Evolutionary conservation across 1,139 yeast genomes (phyloP).

Genomic region (Yamadazyma jaroonii): DNA sequence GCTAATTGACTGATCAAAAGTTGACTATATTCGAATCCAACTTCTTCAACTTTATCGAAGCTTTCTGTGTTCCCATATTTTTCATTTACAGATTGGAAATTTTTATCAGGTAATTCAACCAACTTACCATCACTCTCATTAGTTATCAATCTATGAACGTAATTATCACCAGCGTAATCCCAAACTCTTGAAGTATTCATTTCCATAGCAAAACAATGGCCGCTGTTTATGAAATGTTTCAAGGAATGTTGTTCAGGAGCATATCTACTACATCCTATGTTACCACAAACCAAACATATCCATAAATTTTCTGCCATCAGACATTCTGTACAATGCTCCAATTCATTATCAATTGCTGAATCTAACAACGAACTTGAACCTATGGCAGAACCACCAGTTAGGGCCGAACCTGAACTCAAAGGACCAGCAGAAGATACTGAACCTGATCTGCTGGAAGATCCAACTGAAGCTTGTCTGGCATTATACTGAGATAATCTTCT

Average conservation of each 20-base stretch:
- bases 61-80: conserved; percentile 5
- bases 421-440: conserved; percentile 1
- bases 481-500: conserved; percentile 33
- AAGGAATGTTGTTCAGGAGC: conserved; percentile 81
- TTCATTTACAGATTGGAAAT: conserved; percentile 5
- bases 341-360: conserved; percentile 12
- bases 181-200: conserved; percentile 81
- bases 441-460: conserved; percentile 7
- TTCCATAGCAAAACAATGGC: conserved; percentile 94
- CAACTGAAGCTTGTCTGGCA: conserved; percentile 9
- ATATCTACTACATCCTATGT: conserved; percentile 58
- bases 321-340: conserved; percentile 39
- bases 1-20: conserved; percentile 77
- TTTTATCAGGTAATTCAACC: conserved; percentile 60
- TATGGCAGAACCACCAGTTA: background rate
- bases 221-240: conserved; percentile 71
- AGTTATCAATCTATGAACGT: conserved; percentile 83
- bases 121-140: conserved; percentile 84
- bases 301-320: conserved; percentile 29
- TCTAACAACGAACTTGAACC: conserved; percentile 1
- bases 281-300: conserved; percentile 48
- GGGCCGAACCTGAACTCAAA: background rate
- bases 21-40: conserved; percentile 79
- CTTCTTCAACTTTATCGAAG: conserved; percentile 43
- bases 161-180: conserved; percentile 93